These are phyloP conservation scores for Aspergillus fijiensis DNA, from an alignment of 2,329 filamentous ascomycete species.

Conservation along the genomic window DNA sequence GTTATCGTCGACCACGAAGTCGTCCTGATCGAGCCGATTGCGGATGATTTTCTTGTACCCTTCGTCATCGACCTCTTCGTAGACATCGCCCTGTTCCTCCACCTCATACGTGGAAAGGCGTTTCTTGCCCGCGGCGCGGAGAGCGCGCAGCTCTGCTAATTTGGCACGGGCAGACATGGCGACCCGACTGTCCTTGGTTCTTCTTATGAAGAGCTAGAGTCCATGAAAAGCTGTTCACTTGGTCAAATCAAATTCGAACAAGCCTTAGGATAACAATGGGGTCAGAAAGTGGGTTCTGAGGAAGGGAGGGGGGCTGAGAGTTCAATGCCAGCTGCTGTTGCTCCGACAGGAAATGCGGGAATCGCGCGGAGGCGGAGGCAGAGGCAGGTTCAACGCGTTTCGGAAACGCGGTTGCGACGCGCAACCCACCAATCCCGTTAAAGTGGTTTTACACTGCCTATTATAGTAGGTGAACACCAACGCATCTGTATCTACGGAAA, in stretches of 20 bases:
- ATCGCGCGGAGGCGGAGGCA: conserved; percentile 19
- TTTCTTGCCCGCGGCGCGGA: conserved; percentile 88
- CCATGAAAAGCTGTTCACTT: conserved; percentile 4
- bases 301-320: conserved; percentile 12
- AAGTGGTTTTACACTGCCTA: conserved; percentile 19
- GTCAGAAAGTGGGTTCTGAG: conserved; percentile 8
- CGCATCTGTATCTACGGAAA: too few relatives aligned
- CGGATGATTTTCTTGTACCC: conserved; percentile 96
- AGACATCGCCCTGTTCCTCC: conserved; percentile 78
- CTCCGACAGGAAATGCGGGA: conserved; percentile 4
- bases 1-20: conserved; percentile 98
- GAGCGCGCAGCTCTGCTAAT: conserved; percentile 73
- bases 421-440: conserved; percentile 23
- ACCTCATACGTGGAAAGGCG: conserved; percentile 84
- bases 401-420: conserved; percentile 25
- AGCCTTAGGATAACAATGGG: conserved; percentile 3
- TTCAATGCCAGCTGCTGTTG: background rate
- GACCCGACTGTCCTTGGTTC: conserved; percentile 1
- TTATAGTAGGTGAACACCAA: background rate
- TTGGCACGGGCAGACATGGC: conserved; percentile 37
- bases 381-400: conserved; percentile 14
- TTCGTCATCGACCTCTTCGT: conserved; percentile 95
- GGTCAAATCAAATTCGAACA: background rate
- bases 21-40: conserved; percentile 83
- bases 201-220: background rate